phyloP scores from a whole-genome alignment of 2,329 filamentous ascomycete genomes.

The Fusarium fracticaudum region DNA sequence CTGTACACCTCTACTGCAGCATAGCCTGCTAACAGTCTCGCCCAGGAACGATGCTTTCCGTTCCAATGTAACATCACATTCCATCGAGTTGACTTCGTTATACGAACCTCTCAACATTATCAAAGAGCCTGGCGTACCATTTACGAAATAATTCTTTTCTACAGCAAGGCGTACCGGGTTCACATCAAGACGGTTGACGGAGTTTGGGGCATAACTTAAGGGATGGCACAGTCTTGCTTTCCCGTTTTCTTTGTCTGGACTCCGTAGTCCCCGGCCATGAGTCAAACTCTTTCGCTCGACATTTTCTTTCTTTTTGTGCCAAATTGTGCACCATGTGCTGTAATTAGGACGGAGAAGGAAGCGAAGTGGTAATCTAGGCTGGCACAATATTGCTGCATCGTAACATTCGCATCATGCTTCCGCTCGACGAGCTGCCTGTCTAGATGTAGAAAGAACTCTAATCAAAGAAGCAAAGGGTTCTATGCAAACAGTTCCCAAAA shows the following conservation, averaged over 20 bases:
- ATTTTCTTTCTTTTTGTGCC: conserved; percentile 23
- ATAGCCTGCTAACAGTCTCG: conserved; percentile 13
- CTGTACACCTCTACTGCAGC: background rate
- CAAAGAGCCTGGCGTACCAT: conserved; percentile 36
- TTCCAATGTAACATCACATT: conserved; percentile 34
- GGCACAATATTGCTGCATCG: conserved; percentile 10
- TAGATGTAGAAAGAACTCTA: conserved; percentile 3
- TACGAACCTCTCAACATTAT: conserved; percentile 8
- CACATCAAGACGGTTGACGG: conserved; percentile 31
- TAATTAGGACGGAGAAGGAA: conserved; percentile 22
- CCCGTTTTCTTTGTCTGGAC: conserved; percentile 29
- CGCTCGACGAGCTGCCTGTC: conserved; percentile 1
- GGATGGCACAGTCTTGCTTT: conserved; percentile 27
- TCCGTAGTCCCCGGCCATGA: conserved; percentile 15
- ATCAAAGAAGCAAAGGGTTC: conserved; percentile 2
- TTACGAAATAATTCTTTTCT: conserved; percentile 39
- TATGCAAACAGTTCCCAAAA: conserved; percentile 5
- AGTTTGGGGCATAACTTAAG: conserved; percentile 35
- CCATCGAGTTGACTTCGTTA: conserved; percentile 32
- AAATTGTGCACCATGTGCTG: conserved; percentile 17
- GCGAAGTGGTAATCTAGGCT: background rate
- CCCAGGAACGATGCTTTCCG: conserved; percentile 25
- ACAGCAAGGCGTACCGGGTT: conserved; percentile 43
- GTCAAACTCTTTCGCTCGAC: conserved; percentile 18
- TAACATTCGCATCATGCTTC: conserved; percentile 3